phyloP scores from a whole-genome alignment of 345 rosid genomes.

The Eutrema japonicum region DNA sequence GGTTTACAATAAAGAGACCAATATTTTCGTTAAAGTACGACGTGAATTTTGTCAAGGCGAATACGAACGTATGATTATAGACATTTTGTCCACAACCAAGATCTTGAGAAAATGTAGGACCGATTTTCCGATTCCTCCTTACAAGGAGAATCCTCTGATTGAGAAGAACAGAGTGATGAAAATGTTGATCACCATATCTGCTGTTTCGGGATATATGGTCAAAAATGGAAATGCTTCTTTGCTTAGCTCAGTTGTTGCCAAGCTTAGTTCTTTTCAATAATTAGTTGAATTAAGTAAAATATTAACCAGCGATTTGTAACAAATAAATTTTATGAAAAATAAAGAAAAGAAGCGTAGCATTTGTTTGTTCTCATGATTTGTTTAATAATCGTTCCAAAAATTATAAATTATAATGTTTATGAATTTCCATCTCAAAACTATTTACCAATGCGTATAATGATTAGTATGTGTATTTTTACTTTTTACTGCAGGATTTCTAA shows the following conservation, averaged over 20 bases:
- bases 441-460: not conserved
- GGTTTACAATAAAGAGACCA: conserved; percentile 15
- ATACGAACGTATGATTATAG: conserved; percentile 15
- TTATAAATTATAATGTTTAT: not conserved
- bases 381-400: not conserved
- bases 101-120: conserved; percentile 20
- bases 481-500: not conserved
- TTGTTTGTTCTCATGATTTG: not conserved
- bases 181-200: conserved; percentile 36
- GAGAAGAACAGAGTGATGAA: conserved; percentile 35
- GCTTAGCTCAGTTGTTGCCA: conserved; percentile 7
- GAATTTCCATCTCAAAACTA: not conserved
- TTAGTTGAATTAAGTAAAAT: not conserved
- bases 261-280: not conserved
- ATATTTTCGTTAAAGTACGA: not conserved
- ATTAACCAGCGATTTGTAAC: not conserved
- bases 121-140: conserved; percentile 20
- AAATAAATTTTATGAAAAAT: conserved; percentile 2
- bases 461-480: not conserved
- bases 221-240: not conserved
- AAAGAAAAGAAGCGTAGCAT: not conserved
- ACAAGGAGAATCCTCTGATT: conserved; percentile 13
- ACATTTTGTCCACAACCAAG: conserved; percentile 9
- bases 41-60: not conserved
- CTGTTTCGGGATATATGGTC: conserved; percentile 29